A percentile compares a stretch with the other conserved stretches of the same genome.
Evolutionary conservation across 1,139 yeast genomes (phyloP).

Genomic region (Debaryomycetaceae sp.): DNA sequence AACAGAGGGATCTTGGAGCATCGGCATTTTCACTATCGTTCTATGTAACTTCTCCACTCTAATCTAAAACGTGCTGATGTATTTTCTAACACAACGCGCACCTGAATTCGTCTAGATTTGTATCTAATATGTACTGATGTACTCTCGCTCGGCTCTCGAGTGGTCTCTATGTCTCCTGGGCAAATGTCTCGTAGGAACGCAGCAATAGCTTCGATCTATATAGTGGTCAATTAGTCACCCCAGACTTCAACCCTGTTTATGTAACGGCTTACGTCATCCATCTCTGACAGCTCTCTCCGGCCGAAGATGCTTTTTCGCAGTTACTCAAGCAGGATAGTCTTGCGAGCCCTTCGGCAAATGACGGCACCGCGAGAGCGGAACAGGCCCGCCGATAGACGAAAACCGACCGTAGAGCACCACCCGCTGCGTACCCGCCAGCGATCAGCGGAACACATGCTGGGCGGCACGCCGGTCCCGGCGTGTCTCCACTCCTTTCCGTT

Average conservation of each 20-base stretch:
- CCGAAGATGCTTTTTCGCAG: background rate
- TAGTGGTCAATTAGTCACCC: background rate
- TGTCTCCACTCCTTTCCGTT: background rate
- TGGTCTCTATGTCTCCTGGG: too few species aligned
- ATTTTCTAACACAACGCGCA: too few species aligned
- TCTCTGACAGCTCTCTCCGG: background rate
- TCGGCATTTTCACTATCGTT: constrained; percentile 15
- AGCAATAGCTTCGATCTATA: background rate
- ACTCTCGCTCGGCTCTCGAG: too few species aligned
- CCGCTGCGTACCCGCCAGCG: too few species aligned
- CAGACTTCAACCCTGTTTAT: background rate
- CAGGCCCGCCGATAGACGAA: background rate
- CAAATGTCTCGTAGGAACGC: too few species aligned
- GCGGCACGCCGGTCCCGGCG: background rate
- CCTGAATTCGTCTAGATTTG: too few species aligned
- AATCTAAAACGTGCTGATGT: background rate
- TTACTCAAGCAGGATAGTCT: background rate
- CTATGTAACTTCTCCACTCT: background rate
- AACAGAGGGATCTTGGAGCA: constrained; percentile 66
- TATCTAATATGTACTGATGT: too few species aligned
- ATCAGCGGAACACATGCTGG: too few species aligned
- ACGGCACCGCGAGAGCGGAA: background rate
- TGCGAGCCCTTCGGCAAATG: background rate
- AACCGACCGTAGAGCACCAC: background rate
- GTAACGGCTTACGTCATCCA: background rate